Conservation (phyloP, 2,329 filamentous ascomycete genomes). For the Colletotrichum acutatum region DNA sequence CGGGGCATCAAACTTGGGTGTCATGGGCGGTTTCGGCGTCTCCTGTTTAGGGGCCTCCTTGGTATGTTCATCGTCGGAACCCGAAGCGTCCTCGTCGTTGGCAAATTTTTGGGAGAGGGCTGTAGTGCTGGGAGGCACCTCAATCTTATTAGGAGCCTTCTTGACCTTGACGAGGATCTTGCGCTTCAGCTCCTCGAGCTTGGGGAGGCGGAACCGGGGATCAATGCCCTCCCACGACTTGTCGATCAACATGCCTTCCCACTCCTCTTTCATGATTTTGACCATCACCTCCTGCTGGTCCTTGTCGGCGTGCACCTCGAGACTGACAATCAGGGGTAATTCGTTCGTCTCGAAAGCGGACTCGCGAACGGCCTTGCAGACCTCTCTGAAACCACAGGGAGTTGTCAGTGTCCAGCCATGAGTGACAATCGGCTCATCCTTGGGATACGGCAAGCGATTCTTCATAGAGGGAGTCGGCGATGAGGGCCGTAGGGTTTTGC, state of each 20-base stretch:
- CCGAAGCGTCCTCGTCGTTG: slow-evolving; percentile 52
- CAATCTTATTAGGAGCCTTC: slow-evolving; percentile 56
- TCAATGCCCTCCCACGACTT: slow-evolving; percentile 60
- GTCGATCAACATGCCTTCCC: slow-evolving; percentile 80
- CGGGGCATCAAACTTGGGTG: slow-evolving; percentile 2
- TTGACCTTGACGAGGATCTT: slow-evolving; percentile 91
- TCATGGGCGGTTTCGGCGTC: neutral
- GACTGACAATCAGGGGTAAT: slow-evolving; percentile 88
- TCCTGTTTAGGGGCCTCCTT: slow-evolving; percentile 17
- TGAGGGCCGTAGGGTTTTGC: slow-evolving; percentile 15
- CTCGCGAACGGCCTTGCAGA: slow-evolving; percentile 83
- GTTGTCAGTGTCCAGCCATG: slow-evolving; percentile 87
- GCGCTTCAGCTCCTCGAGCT: slow-evolving; percentile 75
- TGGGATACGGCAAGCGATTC: slow-evolving; percentile 45
- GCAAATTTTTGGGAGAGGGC: slow-evolving; percentile 45
- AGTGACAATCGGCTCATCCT: slow-evolving; percentile 80
- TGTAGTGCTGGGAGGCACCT: slow-evolving; percentile 44
- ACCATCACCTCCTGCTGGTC: slow-evolving; percentile 94
- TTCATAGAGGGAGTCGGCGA: slow-evolving; percentile 37
- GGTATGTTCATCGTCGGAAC: slow-evolving; percentile 56
- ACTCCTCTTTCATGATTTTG: slow-evolving; percentile 90
- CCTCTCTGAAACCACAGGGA: slow-evolving; percentile 87
- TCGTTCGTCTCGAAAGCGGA: slow-evolving; percentile 81
- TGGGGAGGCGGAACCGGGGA: slow-evolving; percentile 69
- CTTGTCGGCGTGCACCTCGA: slow-evolving; percentile 87